Evolutionary conservation across 257 asterid genomes (phyloP).

Genomic region (Nicotiana tomentosiformis): DNA sequence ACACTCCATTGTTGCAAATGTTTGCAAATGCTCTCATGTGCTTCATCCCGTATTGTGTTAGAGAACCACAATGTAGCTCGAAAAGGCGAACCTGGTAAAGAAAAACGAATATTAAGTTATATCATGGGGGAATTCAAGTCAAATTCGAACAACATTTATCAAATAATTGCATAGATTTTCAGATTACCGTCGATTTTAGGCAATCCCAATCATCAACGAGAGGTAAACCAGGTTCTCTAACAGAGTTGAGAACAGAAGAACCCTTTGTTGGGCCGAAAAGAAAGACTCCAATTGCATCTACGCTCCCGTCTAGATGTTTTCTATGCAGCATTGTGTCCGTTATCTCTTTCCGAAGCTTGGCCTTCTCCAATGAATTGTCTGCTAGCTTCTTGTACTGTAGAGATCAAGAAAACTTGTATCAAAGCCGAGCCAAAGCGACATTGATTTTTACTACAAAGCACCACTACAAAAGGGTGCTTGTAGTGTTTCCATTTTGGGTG

Average conservation of each 20-base stretch:
- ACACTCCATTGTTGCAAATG: slow-evolving; percentile 54
- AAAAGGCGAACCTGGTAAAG: slow-evolving; percentile 52
- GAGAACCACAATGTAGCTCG: slow-evolving; percentile 63
- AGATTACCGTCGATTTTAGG: slow-evolving; percentile 62
- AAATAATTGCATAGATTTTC: background rate
- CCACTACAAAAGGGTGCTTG: background rate
- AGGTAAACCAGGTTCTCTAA: slow-evolving; percentile 46
- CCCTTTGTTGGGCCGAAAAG: slow-evolving; percentile 62
- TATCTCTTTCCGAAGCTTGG: slow-evolving; percentile 40
- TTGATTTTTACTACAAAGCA: background rate
- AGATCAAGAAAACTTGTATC: background rate
- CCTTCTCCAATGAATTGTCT: slow-evolving; percentile 31
- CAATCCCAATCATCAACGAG: slow-evolving; percentile 88
- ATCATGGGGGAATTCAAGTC: background rate
- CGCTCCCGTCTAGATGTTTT: slow-evolving; percentile 54
- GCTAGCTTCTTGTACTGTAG: slow-evolving; percentile 44
- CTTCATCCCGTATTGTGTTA: slow-evolving; percentile 85
- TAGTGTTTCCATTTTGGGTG: background rate
- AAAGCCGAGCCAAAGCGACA: background rate
- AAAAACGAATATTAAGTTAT: background rate
- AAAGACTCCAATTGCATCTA: slow-evolving; percentile 42
- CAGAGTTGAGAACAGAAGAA: slow-evolving; percentile 31
- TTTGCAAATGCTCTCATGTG: slow-evolving; percentile 85
- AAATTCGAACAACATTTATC: background rate
- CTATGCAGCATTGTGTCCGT: slow-evolving; percentile 47